A percentile compares a stretch with the other conserved stretches of the same genome.
These are phyloP conservation scores for Termitomyces sp. DNA, from an alignment of 768 basidiomycete species.

Conservation along the genomic window DNA sequence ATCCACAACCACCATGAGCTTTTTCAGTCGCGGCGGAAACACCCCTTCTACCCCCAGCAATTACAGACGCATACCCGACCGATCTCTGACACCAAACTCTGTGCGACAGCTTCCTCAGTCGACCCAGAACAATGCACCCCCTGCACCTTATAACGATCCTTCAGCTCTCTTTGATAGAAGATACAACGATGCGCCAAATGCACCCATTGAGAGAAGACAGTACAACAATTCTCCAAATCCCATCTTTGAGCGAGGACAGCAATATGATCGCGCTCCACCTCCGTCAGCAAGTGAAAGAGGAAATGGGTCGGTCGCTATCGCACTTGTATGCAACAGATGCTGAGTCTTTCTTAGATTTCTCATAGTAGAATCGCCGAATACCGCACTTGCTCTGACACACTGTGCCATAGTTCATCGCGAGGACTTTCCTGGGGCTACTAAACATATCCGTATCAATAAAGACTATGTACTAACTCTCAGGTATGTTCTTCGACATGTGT, in stretches of 20 bases:
- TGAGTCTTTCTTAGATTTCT: constrained; percentile 32
- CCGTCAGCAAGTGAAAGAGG: constrained; percentile 19
- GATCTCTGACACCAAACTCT: constrained; percentile 25
- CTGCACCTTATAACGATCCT: constrained; percentile 47
- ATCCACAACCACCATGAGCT: constrained; percentile 31
- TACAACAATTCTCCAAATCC: constrained; percentile 46
- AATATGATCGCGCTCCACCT: constrained; percentile 34
- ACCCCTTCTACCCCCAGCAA: constrained; percentile 31
- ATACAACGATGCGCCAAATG: constrained; percentile 47
- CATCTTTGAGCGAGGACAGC: constrained; percentile 41
- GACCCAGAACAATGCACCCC: constrained; percentile 33
- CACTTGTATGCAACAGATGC: constrained; percentile 1
- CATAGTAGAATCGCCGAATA: constrained; percentile 58
- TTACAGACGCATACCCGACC: constrained; percentile 38
- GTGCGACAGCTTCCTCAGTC: constrained; percentile 32
- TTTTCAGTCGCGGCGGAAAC: constrained; percentile 37
- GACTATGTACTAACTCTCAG: constrained; percentile 65
- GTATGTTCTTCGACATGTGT: constrained; percentile 34
- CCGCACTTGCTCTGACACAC: constrained; percentile 71
- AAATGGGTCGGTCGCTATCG: constrained; percentile 16
- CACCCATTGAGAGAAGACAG: constrained; percentile 43
- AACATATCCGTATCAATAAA: constrained; percentile 74
- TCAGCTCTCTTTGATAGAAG: constrained; percentile 47
- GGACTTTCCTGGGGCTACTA: constrained; percentile 68
- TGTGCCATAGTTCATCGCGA: constrained; percentile 73